Conservation (phyloP, 2,329 filamentous ascomycete species). For the Dactylellina cionopaga region DNA sequence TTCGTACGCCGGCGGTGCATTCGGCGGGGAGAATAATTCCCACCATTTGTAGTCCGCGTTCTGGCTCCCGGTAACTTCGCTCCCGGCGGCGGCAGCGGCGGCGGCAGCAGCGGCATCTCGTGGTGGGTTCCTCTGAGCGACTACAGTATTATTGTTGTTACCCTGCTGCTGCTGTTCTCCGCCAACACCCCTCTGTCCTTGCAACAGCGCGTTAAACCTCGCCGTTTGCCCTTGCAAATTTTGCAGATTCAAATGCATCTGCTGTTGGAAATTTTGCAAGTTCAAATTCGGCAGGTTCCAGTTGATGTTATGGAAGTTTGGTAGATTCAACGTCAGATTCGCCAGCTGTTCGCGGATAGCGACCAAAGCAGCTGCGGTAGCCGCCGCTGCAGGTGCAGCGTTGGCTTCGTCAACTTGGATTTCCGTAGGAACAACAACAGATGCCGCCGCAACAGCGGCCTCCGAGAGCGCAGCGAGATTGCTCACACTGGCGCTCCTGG, state of each 20-base stretch:
- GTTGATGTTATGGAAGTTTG: constrained; percentile 72
- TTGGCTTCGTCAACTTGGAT: constrained; percentile 57
- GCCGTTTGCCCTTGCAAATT: constrained; percentile 46
- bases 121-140: no score
- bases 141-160: constrained; percentile 72
- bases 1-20: constrained; percentile 77
- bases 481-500: constrained; percentile 33
- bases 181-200: constrained; percentile 21
- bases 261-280: constrained; percentile 75
- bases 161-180: constrained; percentile 64
- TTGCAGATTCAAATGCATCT: constrained; percentile 47
- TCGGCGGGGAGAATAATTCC: constrained; percentile 70
- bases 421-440: constrained; percentile 46
- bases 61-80: constrained; percentile 55
- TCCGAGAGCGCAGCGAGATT: constrained; percentile 59
- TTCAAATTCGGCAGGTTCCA: constrained; percentile 71
- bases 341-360: constrained; percentile 74
- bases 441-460: constrained; percentile 54
- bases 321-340: constrained; percentile 78
- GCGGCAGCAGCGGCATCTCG: constrained; percentile 58
- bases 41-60: constrained; percentile 72
- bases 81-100: constrained; percentile 60
- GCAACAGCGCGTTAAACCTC: constrained; percentile 38
- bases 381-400: constrained; percentile 67
- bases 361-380: constrained; percentile 72